Evolutionary conservation across 371 early-diverging fungal species (phyloP).

Genomic region (Phascolomyces articulosus): DNA sequence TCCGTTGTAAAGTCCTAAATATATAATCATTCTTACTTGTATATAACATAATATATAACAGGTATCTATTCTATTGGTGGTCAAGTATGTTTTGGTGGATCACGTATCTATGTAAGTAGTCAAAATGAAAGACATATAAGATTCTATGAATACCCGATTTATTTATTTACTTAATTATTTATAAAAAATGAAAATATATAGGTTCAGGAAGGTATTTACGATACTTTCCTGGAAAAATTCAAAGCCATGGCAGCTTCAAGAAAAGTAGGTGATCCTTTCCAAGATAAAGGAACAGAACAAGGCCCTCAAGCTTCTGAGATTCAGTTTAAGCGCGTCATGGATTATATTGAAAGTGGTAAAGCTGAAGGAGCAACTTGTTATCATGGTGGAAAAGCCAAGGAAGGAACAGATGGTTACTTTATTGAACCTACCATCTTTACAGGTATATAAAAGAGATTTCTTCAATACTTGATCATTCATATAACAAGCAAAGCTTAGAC

Average conservation of each 20-base stretch:
- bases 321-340: slow-evolving; percentile 75
- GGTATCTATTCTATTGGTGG: slow-evolving; percentile 80
- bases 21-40: no score
- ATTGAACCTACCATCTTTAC: slow-evolving; percentile 56
- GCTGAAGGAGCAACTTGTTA: slow-evolving; percentile 52
- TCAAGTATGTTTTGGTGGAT: slow-evolving; percentile 83
- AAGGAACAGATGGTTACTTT: slow-evolving; percentile 53
- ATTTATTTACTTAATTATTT: neutral
- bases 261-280: slow-evolving; percentile 64
- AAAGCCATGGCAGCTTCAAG: slow-evolving; percentile 57
- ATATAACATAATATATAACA: no score
- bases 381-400: slow-evolving; percentile 49
- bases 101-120: slow-evolving; percentile 70
- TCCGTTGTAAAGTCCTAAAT: no score
- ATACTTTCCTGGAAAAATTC: slow-evolving; percentile 69
- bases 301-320: slow-evolving; percentile 78
- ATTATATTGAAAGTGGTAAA: slow-evolving; percentile 53
- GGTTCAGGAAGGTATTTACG: slow-evolving; percentile 75
- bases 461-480: neutral
- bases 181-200: neutral
- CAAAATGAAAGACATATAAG: slow-evolving; percentile 29
- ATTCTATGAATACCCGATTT: slow-evolving; percentile 68
- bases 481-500: neutral
- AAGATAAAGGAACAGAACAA: slow-evolving; percentile 54
- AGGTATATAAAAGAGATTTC: neutral